These are phyloP conservation scores for Fusarium continuum DNA, from an alignment of 2,329 filamentous ascomycete genomes.

Conservation along the genomic window DNA sequence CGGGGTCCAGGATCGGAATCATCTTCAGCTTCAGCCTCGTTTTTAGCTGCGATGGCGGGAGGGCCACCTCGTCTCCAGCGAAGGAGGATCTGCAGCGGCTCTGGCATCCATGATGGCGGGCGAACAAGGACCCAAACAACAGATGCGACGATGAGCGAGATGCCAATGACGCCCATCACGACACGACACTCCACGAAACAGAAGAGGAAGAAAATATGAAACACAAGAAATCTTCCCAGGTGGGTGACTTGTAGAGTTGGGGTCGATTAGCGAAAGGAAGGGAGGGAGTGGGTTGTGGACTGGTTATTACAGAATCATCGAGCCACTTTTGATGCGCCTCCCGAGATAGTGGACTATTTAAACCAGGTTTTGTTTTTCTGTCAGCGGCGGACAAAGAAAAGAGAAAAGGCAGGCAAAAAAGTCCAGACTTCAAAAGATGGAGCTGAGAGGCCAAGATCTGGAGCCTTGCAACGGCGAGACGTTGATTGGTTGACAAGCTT, in stretches of 20 bases:
- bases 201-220: not conserved
- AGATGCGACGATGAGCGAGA: constrained; percentile 70
- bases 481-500: constrained; percentile 17
- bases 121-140: constrained; percentile 66
- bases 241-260: constrained; percentile 12
- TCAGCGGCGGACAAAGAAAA: constrained; percentile 33
- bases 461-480: constrained; percentile 19
- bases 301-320: constrained; percentile 45
- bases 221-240: constrained; percentile 7
- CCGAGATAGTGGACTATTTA: not conserved
- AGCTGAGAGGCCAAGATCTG: constrained; percentile 18
- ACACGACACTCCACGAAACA: constrained; percentile 7
- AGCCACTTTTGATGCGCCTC: constrained; percentile 32
- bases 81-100: constrained; percentile 40
- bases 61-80: constrained; percentile 33
- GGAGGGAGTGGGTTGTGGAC: constrained; percentile 41
- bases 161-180: constrained; percentile 65
- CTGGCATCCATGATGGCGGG: constrained; percentile 59
- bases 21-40: constrained; percentile 10
- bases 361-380: constrained; percentile 26
- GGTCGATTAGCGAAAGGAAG: constrained; percentile 25
- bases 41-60: constrained; percentile 12
- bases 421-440: constrained; percentile 1
- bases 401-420: constrained; percentile 1
- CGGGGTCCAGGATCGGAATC: constrained; percentile 26